Evolutionary conservation across 768 basidiomycete genomes (phyloP), one percentile per base, ranked within the genome.

Genomic region (Auricularia sp.): DNA sequence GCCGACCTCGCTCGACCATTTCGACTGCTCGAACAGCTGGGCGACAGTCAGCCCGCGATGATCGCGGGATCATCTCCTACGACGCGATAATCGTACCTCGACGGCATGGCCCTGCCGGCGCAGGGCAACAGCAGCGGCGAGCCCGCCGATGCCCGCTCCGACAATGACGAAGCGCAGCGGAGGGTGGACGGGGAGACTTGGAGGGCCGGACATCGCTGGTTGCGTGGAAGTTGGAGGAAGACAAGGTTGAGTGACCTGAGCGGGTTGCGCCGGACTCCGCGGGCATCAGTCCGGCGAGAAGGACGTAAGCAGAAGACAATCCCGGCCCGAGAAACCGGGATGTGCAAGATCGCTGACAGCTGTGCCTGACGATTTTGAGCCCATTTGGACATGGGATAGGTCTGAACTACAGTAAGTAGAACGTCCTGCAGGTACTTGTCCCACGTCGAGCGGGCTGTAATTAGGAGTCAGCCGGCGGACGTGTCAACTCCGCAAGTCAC

Each of bases 1-100:
- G 7, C 56, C 56, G 29, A 59, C 56, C 34, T 59, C 56, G 34
- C 56, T 59, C 7, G 56, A 59, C 24, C 21, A 59, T 18, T 59
- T 59, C 24, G 56, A 59, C 56, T 59, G 56, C 18, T 59, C 56
- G 56, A 59, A 59, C 14, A 59, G 56, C 56, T 59, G 56, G 14
- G 6, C 16, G 3, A 1, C 0, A 21, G 47, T 51, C 47, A 59
- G 13, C 8, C 2, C 8, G 21, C 24, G 24, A 59, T 14, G 56
- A 35, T 54, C 54, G 29, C 54, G 54, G 29, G 54, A n/a, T 33
- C 34, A 59, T 33, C 34, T 10, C 56, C 24, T 42, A 42, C 2
- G 39, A 18, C 16, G 29, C 34, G 56, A 59, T 42, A 42, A 54
- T 18, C 34, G 14, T 10, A 34, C 56, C 56, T 59, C 56, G 56